phyloP scores from a whole-genome alignment of 2,329 filamentous ascomycete genomes.

The Cephalotrichum gorgonifer region DNA sequence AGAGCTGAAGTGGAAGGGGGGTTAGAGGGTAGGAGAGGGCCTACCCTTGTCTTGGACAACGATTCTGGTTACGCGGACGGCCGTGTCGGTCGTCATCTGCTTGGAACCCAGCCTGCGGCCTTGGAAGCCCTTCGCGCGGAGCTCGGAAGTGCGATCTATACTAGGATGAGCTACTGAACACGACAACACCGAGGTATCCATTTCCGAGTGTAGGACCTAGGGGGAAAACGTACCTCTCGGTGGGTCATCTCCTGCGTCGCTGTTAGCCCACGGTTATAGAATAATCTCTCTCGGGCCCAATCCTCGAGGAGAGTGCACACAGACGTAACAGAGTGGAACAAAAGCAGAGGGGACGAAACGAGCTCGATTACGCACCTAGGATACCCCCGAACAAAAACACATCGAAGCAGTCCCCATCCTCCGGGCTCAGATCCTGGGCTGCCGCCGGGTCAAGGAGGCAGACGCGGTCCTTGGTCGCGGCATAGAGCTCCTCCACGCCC shows the following conservation, averaged over 20 bases:
- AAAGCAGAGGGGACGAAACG: too few species aligned
- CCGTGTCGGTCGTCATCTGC: slow-evolving; percentile 98
- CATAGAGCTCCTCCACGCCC: slow-evolving; percentile 77
- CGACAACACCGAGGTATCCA: background rate
- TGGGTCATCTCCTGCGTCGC: slow-evolving; percentile 69
- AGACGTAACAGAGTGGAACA: background rate
- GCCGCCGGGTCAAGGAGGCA: slow-evolving; percentile 87
- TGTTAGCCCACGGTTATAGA: slow-evolving; percentile 1
- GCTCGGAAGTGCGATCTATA: slow-evolving; percentile 84
- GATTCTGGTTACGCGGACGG: slow-evolving; percentile 83
- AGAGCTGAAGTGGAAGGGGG: background rate
- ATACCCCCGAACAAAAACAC: slow-evolving; percentile 95
- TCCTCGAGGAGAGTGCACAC: too few species aligned
- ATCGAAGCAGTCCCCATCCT: slow-evolving; percentile 75
- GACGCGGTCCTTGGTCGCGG: slow-evolving; percentile 58
- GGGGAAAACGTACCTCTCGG: slow-evolving; percentile 59
- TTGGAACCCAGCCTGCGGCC: slow-evolving; percentile 80
- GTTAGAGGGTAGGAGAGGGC: slow-evolving; percentile 13
- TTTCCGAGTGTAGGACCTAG: background rate
- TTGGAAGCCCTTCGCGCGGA: slow-evolving; percentile 85
- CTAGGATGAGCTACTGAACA: background rate
- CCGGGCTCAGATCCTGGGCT: slow-evolving; percentile 67
- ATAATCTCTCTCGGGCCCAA: slow-evolving; percentile 1
- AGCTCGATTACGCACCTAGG: slow-evolving; percentile 64
- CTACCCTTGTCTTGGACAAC: slow-evolving; percentile 76